These are phyloP conservation scores for Cystobasidium tubakii DNA, from an alignment of 768 basidiomycete genomes.

Conservation along the genomic window DNA sequence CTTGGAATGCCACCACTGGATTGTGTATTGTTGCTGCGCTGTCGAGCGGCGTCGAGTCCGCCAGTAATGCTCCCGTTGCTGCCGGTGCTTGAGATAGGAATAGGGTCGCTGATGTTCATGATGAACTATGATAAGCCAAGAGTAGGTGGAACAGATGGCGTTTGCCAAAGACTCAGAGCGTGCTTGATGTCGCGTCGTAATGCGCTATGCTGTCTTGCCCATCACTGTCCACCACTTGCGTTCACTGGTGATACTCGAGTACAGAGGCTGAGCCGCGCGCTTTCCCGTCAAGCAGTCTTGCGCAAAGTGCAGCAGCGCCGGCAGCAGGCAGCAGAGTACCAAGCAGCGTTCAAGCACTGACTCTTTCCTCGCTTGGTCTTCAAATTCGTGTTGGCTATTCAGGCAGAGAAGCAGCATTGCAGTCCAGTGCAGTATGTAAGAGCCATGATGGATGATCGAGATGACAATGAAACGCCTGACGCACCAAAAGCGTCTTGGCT, in stretches of 20 bases:
- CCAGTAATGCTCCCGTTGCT: constrained; percentile 12
- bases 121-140: too few species aligned
- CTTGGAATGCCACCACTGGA: background rate
- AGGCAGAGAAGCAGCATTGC: too few species aligned
- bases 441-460: background rate
- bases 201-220: background rate
- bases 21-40: background rate
- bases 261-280: background rate
- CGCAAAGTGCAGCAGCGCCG: background rate
- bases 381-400: too few species aligned
- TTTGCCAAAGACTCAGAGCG: too few species aligned
- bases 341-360: background rate
- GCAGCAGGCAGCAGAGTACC: background rate
- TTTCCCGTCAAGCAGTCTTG: background rate
- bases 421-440: too few species aligned
- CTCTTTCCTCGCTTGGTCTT: background rate
- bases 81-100: constrained; percentile 6
- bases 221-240: background rate
- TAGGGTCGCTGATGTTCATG: constrained; percentile 20
- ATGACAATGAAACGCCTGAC: background rate
- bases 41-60: constrained; percentile 1
- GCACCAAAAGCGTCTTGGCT: background rate
- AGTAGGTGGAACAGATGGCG: too few species aligned
- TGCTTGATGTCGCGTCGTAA: too few species aligned
- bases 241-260: background rate